Evolutionary conservation across 176 grass and related monocot species (phyloP), one percentile per base, ranked within the genome.

Genomic region (Triticum urartu): DNA sequence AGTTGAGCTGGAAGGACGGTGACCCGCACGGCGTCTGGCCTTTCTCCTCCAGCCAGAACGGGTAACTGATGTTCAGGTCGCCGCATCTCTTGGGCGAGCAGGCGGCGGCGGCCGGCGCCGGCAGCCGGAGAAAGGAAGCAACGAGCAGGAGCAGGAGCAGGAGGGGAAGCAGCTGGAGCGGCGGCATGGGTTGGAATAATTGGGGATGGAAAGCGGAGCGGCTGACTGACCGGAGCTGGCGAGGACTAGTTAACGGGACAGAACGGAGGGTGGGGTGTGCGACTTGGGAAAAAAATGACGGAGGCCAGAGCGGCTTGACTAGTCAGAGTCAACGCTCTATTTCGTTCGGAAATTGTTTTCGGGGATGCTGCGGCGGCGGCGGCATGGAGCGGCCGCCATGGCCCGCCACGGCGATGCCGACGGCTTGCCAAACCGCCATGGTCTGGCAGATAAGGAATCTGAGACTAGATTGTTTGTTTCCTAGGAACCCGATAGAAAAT

Each of bases 11-110:
- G 68, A 84, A 91, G 0, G 81, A 10, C 61, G 48, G 75, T 5
- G 81, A 13, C 0, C 89, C 89, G 84, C 89, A 90, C 22, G 52
- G 12, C 32, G 40, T 40, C 9, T 0, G 2, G 12, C 58, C 42
- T 42, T 42, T 42, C 40, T 90, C 80, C 5, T 86, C 73, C 22
- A 87, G 42, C 89, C 89, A 87, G 89, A 90, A 90, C 24, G 89
- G 79, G 66, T 87, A 87, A 6, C 22, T 4, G 43, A 86, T 15
- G 30, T 21, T 58, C 9, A 87, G 79, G 0, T 2, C 3, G 6
- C 73, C 54, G 79, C 84, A 90, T 5, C 0, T 0, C 83, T 21
- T 83, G 1, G 72, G 89, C 54, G 11, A 45, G 84, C 84, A 87
- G 8, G 47, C 62, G 7, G 76, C 34, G 58, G 0, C 17, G 9